A percentile compares a stretch with the other conserved stretches of the same genome.
phyloP scores from a whole-genome alignment of 495 filamentous ascomycete genomes.

The Lentithecium fluviatile region DNA sequence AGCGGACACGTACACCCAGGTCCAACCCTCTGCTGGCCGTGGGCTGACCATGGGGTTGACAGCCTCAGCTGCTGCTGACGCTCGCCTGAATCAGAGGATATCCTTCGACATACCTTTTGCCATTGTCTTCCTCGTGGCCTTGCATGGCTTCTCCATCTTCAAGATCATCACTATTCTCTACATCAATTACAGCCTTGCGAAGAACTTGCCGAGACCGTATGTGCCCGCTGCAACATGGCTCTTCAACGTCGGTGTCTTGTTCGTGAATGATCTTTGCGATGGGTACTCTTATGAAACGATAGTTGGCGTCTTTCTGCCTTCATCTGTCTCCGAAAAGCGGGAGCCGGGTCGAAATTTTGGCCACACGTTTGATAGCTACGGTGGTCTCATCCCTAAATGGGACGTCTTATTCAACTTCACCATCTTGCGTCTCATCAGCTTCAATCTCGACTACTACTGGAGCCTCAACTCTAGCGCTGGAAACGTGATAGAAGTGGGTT shows the following conservation, averaged over 20 bases:
- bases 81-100: constrained; percentile 70
- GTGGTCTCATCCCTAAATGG: constrained; percentile 84
- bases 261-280: constrained; percentile 79
- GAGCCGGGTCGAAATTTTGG: constrained; percentile 56
- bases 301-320: constrained; percentile 51
- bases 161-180: constrained; percentile 81
- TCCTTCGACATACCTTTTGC: constrained; percentile 85
- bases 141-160: constrained; percentile 81
- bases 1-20: constrained; percentile 35
- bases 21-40: constrained; percentile 10
- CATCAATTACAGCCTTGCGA: constrained; percentile 78
- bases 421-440: constrained; percentile 88
- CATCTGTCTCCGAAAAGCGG: constrained; percentile 41
- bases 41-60: constrained; percentile 38
- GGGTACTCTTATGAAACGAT: constrained; percentile 74
- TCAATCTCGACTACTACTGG: constrained; percentile 98
- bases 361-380: constrained; percentile 66
- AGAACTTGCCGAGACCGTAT: constrained; percentile 60
- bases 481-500: constrained; percentile 80
- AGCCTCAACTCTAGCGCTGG: constrained; percentile 63
- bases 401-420: constrained; percentile 97
- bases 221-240: constrained; percentile 79
- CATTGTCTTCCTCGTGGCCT: constrained; percentile 66
- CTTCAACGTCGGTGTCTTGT: constrained; percentile 86
- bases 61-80: constrained; percentile 56